phyloP scores from a whole-genome alignment of 2,329 filamentous ascomycete genomes.

The Ophiocordyceps camponoti-leonardi region DNA sequence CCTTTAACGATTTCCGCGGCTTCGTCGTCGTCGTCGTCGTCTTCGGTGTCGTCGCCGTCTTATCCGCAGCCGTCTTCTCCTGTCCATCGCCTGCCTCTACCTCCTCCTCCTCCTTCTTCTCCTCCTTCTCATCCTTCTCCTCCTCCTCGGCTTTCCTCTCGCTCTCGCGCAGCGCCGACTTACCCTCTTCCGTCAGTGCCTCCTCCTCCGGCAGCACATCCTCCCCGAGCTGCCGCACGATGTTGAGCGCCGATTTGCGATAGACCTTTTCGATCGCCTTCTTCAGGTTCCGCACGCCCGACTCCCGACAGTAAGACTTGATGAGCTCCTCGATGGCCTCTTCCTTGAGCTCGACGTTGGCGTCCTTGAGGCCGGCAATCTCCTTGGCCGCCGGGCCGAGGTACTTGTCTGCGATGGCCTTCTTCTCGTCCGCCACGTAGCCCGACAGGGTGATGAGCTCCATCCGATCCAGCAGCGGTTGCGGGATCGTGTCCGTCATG shows the following conservation, averaged over 20 bases:
- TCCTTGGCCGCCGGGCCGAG: slow-evolving; percentile 90
- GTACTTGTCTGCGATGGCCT: slow-evolving; percentile 90
- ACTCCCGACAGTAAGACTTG: slow-evolving; percentile 96
- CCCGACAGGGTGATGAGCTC: slow-evolving; percentile 92
- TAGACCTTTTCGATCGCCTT: slow-evolving; percentile 99
- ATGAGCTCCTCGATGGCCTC: slow-evolving; percentile 91
- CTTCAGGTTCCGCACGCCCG: slow-evolving; percentile 91
- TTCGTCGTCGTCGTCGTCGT: slow-evolving; percentile 33
- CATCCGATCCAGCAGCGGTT: slow-evolving; percentile 90
- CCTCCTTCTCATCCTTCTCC: slow-evolving; percentile 10
- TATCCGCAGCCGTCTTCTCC: no score
- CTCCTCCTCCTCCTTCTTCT: no score
- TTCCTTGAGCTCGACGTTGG: slow-evolving; percentile 72
- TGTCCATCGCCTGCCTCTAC: no score
- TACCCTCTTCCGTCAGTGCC: slow-evolving; percentile 72
- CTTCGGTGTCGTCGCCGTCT: no score
- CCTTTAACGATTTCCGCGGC: slow-evolving; percentile 61
- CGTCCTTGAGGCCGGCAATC: slow-evolving; percentile 73
- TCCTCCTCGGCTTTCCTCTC: slow-evolving; percentile 40
- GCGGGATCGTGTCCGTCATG: slow-evolving; percentile 94
- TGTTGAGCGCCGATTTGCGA: slow-evolving; percentile 90
- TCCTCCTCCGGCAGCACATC: slow-evolving; percentile 64
- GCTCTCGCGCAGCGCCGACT: slow-evolving; percentile 54
- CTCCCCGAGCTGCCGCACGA: slow-evolving; percentile 86
- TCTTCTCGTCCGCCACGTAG: slow-evolving; percentile 96